A percentile compares a stretch with the other conserved stretches of the same genome.
Conservation (phyloP, 306 rosid genomes). For the Prunus dulcis region DNA sequence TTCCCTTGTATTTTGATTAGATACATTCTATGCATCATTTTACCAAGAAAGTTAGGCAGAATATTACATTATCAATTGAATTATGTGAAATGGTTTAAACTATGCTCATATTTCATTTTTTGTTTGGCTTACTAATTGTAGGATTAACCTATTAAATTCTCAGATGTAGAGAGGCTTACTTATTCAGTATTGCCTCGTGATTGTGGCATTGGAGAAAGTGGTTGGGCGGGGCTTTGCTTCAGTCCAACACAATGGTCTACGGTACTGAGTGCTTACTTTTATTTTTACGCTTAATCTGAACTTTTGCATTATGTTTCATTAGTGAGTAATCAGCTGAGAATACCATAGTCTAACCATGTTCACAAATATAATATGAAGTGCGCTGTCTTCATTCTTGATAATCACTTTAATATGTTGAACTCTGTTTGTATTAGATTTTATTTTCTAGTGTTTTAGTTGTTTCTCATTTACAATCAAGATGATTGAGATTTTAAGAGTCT, state of each 20-base stretch:
- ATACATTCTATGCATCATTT: neutral
- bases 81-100: neutral
- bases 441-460: neutral
- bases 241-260: constrained; percentile 66
- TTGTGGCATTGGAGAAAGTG: constrained; percentile 74
- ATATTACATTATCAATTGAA: neutral
- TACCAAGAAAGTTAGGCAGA: neutral
- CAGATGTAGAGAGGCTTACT: constrained; percentile 70
- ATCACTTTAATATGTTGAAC: neutral
- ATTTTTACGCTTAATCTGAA: neutral
- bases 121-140: constrained; percentile 18
- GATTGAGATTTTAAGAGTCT: neutral
- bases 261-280: constrained; percentile 42
- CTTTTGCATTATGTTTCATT: neutral
- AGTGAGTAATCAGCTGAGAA: constrained; percentile 3
- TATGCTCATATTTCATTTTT: neutral
- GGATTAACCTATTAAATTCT: constrained; percentile 25
- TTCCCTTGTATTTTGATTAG: neutral
- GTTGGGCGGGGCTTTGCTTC: constrained; percentile 94
- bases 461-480: neutral
- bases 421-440: neutral
- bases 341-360: neutral
- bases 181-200: constrained; percentile 76
- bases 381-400: neutral
- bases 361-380: neutral